phyloP scores from a whole-genome alignment of 2,329 filamentous ascomycete species.

The Alternaria brassicae region DNA sequence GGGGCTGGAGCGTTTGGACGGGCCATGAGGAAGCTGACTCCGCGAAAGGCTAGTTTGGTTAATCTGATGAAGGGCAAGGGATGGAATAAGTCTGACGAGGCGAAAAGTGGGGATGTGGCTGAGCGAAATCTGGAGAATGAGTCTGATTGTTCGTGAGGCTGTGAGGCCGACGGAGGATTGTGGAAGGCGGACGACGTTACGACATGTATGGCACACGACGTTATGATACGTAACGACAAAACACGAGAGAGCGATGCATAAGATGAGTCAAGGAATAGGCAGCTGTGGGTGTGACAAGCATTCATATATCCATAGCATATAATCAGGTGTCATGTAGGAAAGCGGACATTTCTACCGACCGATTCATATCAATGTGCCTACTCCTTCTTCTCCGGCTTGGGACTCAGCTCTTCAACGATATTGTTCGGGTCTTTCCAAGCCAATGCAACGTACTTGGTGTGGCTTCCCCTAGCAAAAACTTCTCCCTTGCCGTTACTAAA shows the following conservation, averaged over 20 bases:
- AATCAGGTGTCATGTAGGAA: neutral
- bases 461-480: conserved; percentile 69
- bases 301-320: conserved; percentile 20
- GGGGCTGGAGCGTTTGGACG: conserved; percentile 37
- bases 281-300: too few species aligned
- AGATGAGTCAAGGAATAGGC: too few species aligned
- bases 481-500: conserved; percentile 67
- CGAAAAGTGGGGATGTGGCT: conserved; percentile 3
- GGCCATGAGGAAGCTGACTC: conserved; percentile 45
- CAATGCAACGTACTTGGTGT: conserved; percentile 69
- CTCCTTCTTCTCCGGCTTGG: conserved; percentile 41
- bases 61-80: conserved; percentile 46
- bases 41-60: conserved; percentile 45
- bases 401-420: conserved; percentile 64
- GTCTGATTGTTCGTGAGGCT: conserved; percentile 11
- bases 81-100: conserved; percentile 35
- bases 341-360: neutral
- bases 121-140: conserved; percentile 10
- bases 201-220: neutral
- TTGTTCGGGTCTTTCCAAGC: conserved; percentile 70
- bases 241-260: neutral
- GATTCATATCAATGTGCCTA: neutral
- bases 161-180: neutral
- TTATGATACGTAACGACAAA: neutral
- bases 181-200: neutral